Evolutionary conservation across 345 rosid species (phyloP), one percentile per base, ranked within the genome.

Genomic region (Ricinus communis): DNA sequence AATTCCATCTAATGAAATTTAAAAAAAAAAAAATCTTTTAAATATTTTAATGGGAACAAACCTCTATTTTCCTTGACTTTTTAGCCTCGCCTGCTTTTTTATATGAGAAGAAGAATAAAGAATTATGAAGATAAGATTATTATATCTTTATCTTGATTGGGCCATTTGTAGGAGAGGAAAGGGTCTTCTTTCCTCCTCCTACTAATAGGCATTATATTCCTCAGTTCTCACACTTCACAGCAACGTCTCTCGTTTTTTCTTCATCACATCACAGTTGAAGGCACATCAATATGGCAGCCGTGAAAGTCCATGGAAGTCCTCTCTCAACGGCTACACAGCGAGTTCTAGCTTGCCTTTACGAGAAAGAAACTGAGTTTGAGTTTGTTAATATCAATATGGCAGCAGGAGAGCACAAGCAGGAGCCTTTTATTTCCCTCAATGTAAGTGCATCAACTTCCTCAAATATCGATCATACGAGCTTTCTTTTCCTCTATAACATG

Each of bases 331-430:
- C 90, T 24, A 50, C 86, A 25, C 79, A 77, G 90, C 74, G 90
- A 14, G 85, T 75, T 45, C 71, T 87, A 2, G 86, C 74, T 14
- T 22, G 79, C 77, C 91, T 87, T 7, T 73, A 83, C 74, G 96
- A 92, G 88, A 90, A 90, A 65, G 87, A 74, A 0, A 61, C 87
- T 11, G 86, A 81, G 0, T 92, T 85, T 60, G 87, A 87, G 75
- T 50, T 92, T 2, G 71, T 85, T 70, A 61, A 55, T 5, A 82
- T 92, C 11, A 74, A 90, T 68, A 30, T 88, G 89, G 38, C 7
- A 24, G 69, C 81, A 8, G 88, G 88, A 13, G 92, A 84, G 46
- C 97, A 90, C 77, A 92, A 92, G 70, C 70, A 73, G 33, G 85
- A 87, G 30, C 69, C 86, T 31, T 82, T 31, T 76, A 41, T 88